Conservation (phyloP, 108 stramenopile genomes). For the Ochromonas danica region DNA sequence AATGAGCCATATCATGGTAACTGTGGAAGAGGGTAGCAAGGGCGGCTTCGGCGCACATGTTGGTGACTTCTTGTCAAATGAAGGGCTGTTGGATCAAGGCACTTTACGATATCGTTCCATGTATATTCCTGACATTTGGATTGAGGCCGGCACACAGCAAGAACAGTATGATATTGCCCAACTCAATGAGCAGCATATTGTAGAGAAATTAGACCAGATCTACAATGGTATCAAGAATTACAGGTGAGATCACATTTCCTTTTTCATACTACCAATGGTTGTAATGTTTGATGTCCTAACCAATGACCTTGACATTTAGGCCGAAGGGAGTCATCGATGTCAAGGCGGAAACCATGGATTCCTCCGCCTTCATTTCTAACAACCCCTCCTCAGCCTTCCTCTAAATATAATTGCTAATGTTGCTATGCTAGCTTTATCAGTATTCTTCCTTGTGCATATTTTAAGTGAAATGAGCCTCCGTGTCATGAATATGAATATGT, state of each 20-base stretch:
- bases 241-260: background rate
- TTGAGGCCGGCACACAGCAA: constrained; percentile 88
- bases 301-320: background rate
- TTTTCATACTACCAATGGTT: background rate
- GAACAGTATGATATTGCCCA: constrained; percentile 95
- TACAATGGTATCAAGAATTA: constrained; percentile 18
- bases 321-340: background rate
- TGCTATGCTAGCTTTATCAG: too few relatives aligned
- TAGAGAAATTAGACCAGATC: constrained; percentile 72
- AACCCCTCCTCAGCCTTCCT: too few relatives aligned
- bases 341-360: background rate
- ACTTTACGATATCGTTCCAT: constrained; percentile 87
- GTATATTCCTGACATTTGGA: constrained; percentile 89
- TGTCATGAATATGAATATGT: too few relatives aligned
- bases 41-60: constrained; percentile 94
- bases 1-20: constrained; percentile 82
- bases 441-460: too few relatives aligned
- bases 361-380: too few relatives aligned
- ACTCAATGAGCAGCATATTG: constrained; percentile 82
- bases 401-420: too few relatives aligned
- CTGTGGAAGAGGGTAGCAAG: constrained; percentile 87
- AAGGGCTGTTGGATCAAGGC: constrained; percentile 84
- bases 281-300: background rate
- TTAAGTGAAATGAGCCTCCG: too few relatives aligned
- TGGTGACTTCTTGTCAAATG: constrained; percentile 83